phyloP scores from a whole-genome alignment of 257 asterid genomes.

The Schizonepeta tenuifolia region DNA sequence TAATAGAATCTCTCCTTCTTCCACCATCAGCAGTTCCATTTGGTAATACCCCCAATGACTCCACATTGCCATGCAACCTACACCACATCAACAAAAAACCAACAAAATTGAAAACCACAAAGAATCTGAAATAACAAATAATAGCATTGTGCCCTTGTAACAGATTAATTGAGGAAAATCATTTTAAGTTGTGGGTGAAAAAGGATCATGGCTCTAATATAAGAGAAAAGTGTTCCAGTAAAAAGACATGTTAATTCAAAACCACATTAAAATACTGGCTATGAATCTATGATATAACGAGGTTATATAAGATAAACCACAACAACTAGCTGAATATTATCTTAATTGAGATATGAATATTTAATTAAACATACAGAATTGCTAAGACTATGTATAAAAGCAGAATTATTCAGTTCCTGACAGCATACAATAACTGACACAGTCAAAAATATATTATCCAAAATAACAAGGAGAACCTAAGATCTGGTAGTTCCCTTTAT shows the following conservation, averaged over 20 bases:
- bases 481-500: not conserved
- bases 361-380: not conserved
- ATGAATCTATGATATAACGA: not conserved
- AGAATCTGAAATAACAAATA: not conserved
- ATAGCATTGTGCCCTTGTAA: not conserved
- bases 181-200: not conserved
- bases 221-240: not conserved
- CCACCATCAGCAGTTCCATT: slow-evolving; percentile 77
- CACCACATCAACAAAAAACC: slow-evolving; percentile 31
- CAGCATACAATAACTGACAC: not conserved
- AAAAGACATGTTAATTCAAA: not conserved
- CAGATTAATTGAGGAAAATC: not conserved
- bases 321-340: not conserved
- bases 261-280: not conserved
- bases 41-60: slow-evolving; percentile 75
- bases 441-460: not conserved
- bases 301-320: not conserved
- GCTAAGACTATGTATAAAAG: slow-evolving; percentile 14
- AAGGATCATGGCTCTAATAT: not conserved
- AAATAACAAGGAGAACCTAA: not conserved
- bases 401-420: not conserved
- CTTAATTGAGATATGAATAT: not conserved
- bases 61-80: slow-evolving; percentile 97
- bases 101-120: slow-evolving; percentile 4
- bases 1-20: slow-evolving; percentile 82